Evolutionary conservation across 2,329 filamentous ascomycete genomes (phyloP), one percentile per base, ranked within the genome.

Genomic region (Beauveria rudraprayagi): DNA sequence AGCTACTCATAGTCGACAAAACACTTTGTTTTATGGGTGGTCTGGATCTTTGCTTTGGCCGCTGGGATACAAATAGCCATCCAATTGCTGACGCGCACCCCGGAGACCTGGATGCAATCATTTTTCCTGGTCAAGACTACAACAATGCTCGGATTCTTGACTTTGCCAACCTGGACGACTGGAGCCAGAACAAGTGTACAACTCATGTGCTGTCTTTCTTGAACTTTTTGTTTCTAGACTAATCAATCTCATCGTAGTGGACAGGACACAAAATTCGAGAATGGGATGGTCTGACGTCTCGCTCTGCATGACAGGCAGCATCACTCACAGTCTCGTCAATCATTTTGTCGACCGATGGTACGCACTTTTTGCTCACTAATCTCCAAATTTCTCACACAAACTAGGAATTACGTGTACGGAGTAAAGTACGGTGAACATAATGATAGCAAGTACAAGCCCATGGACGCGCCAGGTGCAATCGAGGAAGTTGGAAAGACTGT

Each of bases 241-340:
- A 14, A 41, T 58, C 3, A 4, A 40, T 37, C 8, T 16, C 58
- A 11, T 51, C 17, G 14, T 54, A 83, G 80, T 97, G 22, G 89
- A 95, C 68, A 84, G 92, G 55, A 87, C 86, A 11, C 84, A 86
- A 69, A 90, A 81, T 73, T 91, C 90, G 2, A 84, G 92, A 63
- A 96, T 96, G 91, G 92, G 92, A 22, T 96, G 92, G 92, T 91
- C 89, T 16, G 92, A 96, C 73, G 83, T 96, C 62, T 87, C 89
- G 11, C 78, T 97, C 61, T 91, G 86, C 66, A 72, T 96, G 61
- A 81, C 81, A 16, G 92, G 92, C 0, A 86, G 87, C 0, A 88
- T 91, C 10, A 87, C 93, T 0, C 79, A 87, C 64, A 91, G 90
- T 71, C 78, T 96, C 37, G 79, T 85, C 37, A 81, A 83, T 5